Evolutionary conservation across 148 eudicot species (phyloP), one percentile per base, ranked within the genome.

Genomic region (Heliosperma pusillum): DNA sequence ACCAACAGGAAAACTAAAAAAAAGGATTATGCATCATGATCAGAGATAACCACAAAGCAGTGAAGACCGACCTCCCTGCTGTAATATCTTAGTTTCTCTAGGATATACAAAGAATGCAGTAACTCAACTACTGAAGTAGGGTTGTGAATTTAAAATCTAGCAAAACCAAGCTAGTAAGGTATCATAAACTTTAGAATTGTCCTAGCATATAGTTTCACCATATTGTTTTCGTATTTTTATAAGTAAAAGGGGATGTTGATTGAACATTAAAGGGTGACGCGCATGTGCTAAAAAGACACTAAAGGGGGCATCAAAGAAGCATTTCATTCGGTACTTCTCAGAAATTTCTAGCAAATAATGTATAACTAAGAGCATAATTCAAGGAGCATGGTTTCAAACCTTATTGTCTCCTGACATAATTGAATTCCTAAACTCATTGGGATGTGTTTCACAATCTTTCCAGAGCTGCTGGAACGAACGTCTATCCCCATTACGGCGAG

Each of bases 371-470:
- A 27, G 21, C 44, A 5, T 5, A 13, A 69, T 61, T 29, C 19
- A 30, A 42, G 40, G 50, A 21, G 30, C 29, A 53, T 42, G 8
- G 65, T n/a, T 45, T 61, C 69, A 59, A 67, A 81, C 83, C 80
- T 81, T 72, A 61, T 73, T 77, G 59, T 21, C 55, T 59, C 74
- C 69, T 16, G 57, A 24, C 26, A 66, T 33, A 4, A 59, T 17
- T 53, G 55, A 47, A 62, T 64, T 74, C 59, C 69, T 82, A 61
- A 81, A 79, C 76, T 59, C 82, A 45, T 79, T 70, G 57, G 70
- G 85, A 29, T 88, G 89, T 29, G 50, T 33, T 82, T 79, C 83
- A 78, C 73, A 87, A 50, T 82, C 86, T 60, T 70, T 71, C 33
- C 83, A 77, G 52, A 86, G 83, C 71, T 74, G 81, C 77, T 78